Evolutionary conservation across 106 monocot genomes (phyloP).

Genomic region (Platanthera zijinensis): DNA sequence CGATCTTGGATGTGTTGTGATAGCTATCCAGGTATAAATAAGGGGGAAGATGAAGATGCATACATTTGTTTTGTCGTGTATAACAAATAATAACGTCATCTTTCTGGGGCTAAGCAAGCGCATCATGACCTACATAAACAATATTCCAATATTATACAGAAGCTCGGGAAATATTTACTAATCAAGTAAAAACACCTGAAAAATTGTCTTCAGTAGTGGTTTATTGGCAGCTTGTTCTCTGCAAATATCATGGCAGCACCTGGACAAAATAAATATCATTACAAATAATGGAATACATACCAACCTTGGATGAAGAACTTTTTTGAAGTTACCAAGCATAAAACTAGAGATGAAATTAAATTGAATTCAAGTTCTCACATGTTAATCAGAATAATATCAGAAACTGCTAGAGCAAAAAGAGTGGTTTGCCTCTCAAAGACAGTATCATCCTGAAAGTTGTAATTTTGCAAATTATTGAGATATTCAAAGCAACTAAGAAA

Average conservation of each 20-base stretch:
- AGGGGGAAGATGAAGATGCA: neutral
- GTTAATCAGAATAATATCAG: slow-evolving; percentile 81
- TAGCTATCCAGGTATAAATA: neutral
- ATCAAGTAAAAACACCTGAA: neutral
- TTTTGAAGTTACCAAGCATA: neutral
- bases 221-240: slow-evolving; percentile 92
- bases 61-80: slow-evolving; percentile 58
- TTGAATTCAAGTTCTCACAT: slow-evolving; percentile 39
- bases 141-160: neutral
- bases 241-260: slow-evolving; percentile 98
- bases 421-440: slow-evolving; percentile 89
- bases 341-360: neutral
- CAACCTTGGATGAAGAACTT: neutral
- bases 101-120: slow-evolving; percentile 50
- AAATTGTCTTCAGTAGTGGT: slow-evolving; percentile 54
- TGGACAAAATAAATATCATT: slow-evolving; percentile 9
- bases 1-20: neutral
- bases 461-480: neutral
- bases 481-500: slow-evolving; percentile 7
- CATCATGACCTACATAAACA: slow-evolving; percentile 38
- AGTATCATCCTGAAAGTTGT: slow-evolving; percentile 74
- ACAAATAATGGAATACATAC: neutral
- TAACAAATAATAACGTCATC: slow-evolving; percentile 54
- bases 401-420: slow-evolving; percentile 77
- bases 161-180: neutral